These are phyloP conservation scores for Biscogniauxia sp. DNA, from an alignment of 2,329 filamentous ascomycete genomes.

Conservation along the genomic window DNA sequence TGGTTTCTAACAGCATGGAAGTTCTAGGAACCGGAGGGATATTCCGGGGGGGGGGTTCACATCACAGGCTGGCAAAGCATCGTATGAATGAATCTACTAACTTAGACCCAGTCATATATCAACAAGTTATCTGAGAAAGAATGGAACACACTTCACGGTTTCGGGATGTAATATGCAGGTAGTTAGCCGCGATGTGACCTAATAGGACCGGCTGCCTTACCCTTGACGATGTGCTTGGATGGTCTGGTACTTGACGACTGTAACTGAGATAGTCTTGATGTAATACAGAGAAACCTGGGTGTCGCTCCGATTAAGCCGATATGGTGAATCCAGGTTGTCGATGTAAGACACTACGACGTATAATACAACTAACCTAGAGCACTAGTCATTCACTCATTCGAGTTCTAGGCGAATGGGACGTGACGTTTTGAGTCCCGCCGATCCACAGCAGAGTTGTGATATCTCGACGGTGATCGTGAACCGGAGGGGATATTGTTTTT, in stretches of 20 bases:
- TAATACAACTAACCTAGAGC: too few relatives aligned
- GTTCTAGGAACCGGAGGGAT: constrained; percentile 17
- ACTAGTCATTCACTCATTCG: background rate
- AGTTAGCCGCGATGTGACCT: constrained; percentile 33
- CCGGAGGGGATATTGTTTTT: background rate
- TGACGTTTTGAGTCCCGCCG: background rate
- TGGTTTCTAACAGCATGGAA: constrained; percentile 11
- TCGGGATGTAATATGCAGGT: constrained; percentile 38
- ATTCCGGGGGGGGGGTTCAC: constrained; percentile 10
- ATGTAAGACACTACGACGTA: background rate
- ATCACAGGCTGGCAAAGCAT: constrained; percentile 10
- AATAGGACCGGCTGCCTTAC: constrained; percentile 28
- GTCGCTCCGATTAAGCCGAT: background rate
- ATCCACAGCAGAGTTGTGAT: background rate
- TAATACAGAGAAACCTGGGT: background rate
- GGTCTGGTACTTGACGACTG: constrained; percentile 14
- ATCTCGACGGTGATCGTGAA: background rate
- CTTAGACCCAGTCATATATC: constrained; percentile 36
- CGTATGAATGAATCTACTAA: constrained; percentile 18
- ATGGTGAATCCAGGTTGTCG: background rate
- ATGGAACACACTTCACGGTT: constrained; percentile 30
- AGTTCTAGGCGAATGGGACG: background rate
- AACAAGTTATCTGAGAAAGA: constrained; percentile 36
- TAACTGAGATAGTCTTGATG: constrained; percentile 8
- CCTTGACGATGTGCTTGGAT: constrained; percentile 17